Percentiles rank a stretch among this genome's conserved stretches.
Conservation (phyloP, 257 asterid genomes). For the Ehretia macrophylla region DNA sequence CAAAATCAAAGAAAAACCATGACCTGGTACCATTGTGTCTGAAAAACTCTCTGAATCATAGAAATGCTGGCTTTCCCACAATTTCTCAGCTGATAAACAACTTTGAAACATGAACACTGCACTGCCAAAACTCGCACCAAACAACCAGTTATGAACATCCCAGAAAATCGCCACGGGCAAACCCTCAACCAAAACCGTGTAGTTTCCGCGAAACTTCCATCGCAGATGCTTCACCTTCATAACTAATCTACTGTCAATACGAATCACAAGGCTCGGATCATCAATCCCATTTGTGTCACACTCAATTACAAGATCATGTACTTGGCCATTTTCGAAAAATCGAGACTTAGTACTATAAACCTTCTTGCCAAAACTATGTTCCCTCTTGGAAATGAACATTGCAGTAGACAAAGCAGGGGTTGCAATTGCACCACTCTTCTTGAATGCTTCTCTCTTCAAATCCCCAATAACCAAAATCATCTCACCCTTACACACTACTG, state of each 20-base stretch:
- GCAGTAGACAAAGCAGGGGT: conserved; percentile 37
- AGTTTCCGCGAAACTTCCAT: conserved; percentile 88
- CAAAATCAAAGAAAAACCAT: conserved; percentile 65
- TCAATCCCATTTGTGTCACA: conserved; percentile 41
- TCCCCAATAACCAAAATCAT: conserved; percentile 75
- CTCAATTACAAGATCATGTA: conserved; percentile 77
- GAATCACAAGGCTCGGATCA: conserved; percentile 59
- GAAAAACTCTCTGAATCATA: conserved; percentile 40
- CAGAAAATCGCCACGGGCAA: conserved; percentile 76
- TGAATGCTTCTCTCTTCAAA: conserved; percentile 73
- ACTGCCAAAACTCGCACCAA: conserved; percentile 52
- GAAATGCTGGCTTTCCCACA: conserved; percentile 39
- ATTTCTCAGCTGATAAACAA: conserved; percentile 59
- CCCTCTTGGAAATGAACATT: conserved; percentile 59
- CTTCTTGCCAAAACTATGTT: conserved; percentile 67
- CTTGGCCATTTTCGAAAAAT: conserved; percentile 56
- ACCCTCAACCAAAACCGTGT: conserved; percentile 69
- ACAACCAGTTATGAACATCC: conserved; percentile 92
- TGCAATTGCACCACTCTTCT: conserved; percentile 38
- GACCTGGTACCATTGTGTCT: conserved; percentile 48
- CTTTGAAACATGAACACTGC: conserved; percentile 80
- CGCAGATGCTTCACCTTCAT: conserved; percentile 70
- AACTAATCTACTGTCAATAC: conserved; percentile 56
- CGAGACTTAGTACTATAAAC: conserved; percentile 61
- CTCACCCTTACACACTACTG: conserved; percentile 54